phyloP scores from a whole-genome alignment of 2,329 filamentous ascomycete species.

The Aspergillus arachidicola region DNA sequence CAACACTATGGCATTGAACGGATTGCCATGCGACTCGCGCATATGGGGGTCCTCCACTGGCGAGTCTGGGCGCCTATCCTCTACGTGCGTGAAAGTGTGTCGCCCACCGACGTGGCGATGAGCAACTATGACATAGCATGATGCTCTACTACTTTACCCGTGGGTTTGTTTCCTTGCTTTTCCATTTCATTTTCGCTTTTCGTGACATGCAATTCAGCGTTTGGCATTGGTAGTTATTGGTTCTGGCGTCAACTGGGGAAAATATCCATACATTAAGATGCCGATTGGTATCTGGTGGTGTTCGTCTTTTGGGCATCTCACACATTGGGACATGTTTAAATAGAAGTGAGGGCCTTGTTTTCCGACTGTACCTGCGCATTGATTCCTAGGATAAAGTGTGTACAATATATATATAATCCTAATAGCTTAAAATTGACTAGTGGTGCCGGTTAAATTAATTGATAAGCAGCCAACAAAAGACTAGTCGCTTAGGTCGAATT shows the following conservation, averaged over 20 bases:
- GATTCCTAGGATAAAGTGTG: background rate
- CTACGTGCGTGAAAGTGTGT: slow-evolving; percentile 53
- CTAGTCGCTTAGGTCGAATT: background rate
- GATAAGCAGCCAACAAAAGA: background rate
- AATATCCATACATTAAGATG: background rate
- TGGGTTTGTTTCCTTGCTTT: background rate
- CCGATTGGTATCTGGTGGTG: slow-evolving; percentile 6
- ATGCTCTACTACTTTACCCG: background rate
- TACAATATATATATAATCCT: slow-evolving; percentile 8
- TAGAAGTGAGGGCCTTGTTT: slow-evolving; percentile 9
- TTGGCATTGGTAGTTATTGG: slow-evolving; percentile 18
- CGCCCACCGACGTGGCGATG: slow-evolving; percentile 21
- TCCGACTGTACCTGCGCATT: background rate
- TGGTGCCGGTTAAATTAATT: slow-evolving; percentile 6
- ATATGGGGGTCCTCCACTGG: slow-evolving; percentile 87
- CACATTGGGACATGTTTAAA: slow-evolving; percentile 1
- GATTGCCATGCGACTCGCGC: slow-evolving; percentile 76
- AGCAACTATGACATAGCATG: slow-evolving; percentile 14
- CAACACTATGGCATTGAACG: slow-evolving; percentile 40
- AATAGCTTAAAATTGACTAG: background rate
- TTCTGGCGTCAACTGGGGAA: slow-evolving; percentile 18
- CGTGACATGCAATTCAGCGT: slow-evolving; percentile 23
- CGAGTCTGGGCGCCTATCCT: slow-evolving; percentile 79
- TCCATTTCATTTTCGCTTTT: background rate
- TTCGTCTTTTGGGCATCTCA: slow-evolving; percentile 1